Evolutionary conservation across 495 filamentous ascomycete genomes (phyloP).

Genomic region (Aspergillus taichungensis): DNA sequence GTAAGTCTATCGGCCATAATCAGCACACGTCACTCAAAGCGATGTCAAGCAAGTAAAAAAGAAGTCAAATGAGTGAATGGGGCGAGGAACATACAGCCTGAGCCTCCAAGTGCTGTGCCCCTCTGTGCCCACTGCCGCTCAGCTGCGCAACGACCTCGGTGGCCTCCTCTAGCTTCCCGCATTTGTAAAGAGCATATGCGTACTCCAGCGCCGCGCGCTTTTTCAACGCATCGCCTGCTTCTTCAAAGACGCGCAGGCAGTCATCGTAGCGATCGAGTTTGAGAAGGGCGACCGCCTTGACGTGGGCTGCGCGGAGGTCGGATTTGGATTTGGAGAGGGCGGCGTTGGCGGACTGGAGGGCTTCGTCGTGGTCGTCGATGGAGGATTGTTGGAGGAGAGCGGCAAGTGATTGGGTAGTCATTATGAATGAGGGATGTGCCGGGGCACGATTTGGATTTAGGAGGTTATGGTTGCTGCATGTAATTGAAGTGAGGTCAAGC

Average conservation of each 20-base stretch:
- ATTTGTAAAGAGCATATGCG: slow-evolving; percentile 88
- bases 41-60: neutral
- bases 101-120: slow-evolving; percentile 73
- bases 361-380: slow-evolving; percentile 68
- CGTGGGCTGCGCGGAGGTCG: slow-evolving; percentile 62
- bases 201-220: slow-evolving; percentile 63
- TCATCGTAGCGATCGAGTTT: slow-evolving; percentile 94
- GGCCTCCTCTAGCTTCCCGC: slow-evolving; percentile 67
- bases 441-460: neutral
- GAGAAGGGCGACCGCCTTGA: slow-evolving; percentile 74
- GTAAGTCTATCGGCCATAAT: slow-evolving; percentile 49
- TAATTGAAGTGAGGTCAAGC: too few species aligned
- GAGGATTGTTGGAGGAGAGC: slow-evolving; percentile 47
- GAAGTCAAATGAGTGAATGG: neutral
- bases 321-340: slow-evolving; percentile 53
- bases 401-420: slow-evolving; percentile 45
- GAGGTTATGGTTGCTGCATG: neutral
- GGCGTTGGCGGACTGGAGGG: slow-evolving; percentile 62
- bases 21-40: neutral
- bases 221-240: slow-evolving; percentile 59
- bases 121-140: slow-evolving; percentile 36
- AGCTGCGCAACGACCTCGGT: slow-evolving; percentile 44
- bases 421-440: slow-evolving; percentile 10
- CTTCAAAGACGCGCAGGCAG: slow-evolving; percentile 66
- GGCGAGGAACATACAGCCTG: slow-evolving; percentile 55